These are phyloP conservation scores for Medicago arabica DNA, from an alignment of 306 rosid genomes.

Conservation along the genomic window DNA sequence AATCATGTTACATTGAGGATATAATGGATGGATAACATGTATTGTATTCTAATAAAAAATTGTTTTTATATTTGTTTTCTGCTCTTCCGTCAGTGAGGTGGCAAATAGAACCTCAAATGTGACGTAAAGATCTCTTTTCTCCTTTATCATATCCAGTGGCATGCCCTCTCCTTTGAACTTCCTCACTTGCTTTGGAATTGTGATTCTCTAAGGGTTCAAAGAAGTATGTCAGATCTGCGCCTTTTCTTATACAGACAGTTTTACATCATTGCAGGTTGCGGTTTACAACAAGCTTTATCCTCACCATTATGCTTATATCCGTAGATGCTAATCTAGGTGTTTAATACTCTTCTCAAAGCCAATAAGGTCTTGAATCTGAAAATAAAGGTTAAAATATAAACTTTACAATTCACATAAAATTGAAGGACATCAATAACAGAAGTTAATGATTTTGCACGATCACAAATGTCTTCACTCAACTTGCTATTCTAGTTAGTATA, in stretches of 20 bases:
- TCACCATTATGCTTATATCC: slow-evolving; percentile 79
- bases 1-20: no score
- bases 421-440: no score
- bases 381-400: background rate
- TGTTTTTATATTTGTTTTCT: slow-evolving; percentile 71
- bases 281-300: slow-evolving; percentile 27
- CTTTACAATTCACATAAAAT: no score
- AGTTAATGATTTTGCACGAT: no score
- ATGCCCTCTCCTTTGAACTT: slow-evolving; percentile 97
- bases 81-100: slow-evolving; percentile 75
- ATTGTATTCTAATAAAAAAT: background rate
- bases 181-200: slow-evolving; percentile 89
- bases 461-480: background rate
- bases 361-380: slow-evolving; percentile 89
- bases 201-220: slow-evolving; percentile 67
- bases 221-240: slow-evolving; percentile 30
- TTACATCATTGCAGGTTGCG: background rate
- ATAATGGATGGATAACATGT: slow-evolving; percentile 38
- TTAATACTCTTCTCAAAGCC: slow-evolving; percentile 85
- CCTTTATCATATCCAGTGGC: slow-evolving; percentile 90
- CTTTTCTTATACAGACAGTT: background rate
- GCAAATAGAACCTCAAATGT: slow-evolving; percentile 90
- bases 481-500: no score
- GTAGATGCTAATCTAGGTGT: slow-evolving; percentile 88
- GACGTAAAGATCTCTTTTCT: slow-evolving; percentile 87